Base-by-base conservation (phyloP, 202 grass and related monocot species). In the Musa balbisiana region DNA sequence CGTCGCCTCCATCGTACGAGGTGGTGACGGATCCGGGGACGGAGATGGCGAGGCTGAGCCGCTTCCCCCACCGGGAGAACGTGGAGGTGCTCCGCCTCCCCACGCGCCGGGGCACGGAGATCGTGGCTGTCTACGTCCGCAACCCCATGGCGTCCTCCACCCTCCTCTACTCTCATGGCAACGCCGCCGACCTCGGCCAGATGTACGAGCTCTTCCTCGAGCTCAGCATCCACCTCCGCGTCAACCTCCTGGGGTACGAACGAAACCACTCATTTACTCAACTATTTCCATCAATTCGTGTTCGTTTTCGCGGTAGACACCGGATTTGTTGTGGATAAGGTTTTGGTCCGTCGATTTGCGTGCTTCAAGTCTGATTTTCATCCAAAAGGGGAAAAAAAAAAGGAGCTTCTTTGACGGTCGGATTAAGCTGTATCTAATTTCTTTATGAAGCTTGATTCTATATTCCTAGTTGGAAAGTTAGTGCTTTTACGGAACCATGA, bases 151-250 rank as follows among this genome's bases (percentile, higher is more conserved):
- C 72, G 5, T 19, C 8, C 49, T 74, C 72, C 72, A 74, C 72
- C 53, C 49, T 74, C 6, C 72, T 74, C 53, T 74, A 74, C 72
- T 74, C 72, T 8, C 72, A 74, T 24, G 72, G 72, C 5, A 74
- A 74, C 52, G 72, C 72, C 72, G 72, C 72, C 53, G 72, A 74
- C 50, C 72, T 74, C 10, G 72, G 72, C 12, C 72, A 74, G 51
- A 74, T 74, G 72, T 33, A 58, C 72, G 72, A 74, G 72, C 72
- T 74, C 72, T 74, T 74, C 25, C 49, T 74, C 53, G 72, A 74
- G 16, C 72, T 74, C 72, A 74, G 72, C 72, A 55, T 74, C 72
- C 53, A 74, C 49, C 72, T 74, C 3, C 53, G 72, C 72, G 72
- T 74, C 53, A 74, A 74, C 72, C 51, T 74, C 52, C 12, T 74